A percentile compares a stretch with the other conserved stretches of the same genome.
Evolutionary conservation across 2,329 filamentous ascomycete species (phyloP).

Genomic region (Colletotrichum noveboracense): DNA sequence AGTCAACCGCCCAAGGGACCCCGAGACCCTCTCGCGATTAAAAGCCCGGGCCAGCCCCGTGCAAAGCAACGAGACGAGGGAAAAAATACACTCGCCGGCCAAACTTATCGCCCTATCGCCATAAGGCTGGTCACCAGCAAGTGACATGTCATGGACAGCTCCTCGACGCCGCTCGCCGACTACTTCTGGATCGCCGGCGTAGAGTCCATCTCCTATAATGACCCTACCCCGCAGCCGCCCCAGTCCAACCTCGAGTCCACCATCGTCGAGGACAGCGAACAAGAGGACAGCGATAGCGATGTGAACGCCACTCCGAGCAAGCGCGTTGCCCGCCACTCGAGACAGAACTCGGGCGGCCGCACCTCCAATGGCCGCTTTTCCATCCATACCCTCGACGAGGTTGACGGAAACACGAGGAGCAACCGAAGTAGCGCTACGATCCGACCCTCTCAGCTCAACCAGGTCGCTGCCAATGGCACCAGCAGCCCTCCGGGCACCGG

Average conservation of each 20-base stretch:
- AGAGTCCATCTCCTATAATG: constrained; percentile 70
- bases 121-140: constrained; percentile 23
- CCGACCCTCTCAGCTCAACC: constrained; percentile 43
- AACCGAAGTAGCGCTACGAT: constrained; percentile 73
- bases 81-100: constrained; percentile 17
- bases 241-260: constrained; percentile 57
- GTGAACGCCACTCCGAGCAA: constrained; percentile 32
- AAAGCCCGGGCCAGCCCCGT: constrained; percentile 20
- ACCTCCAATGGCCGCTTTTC: constrained; percentile 62
- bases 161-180: constrained; percentile 71
- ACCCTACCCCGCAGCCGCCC: constrained; percentile 45
- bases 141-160: constrained; percentile 62
- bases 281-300: constrained; percentile 44
- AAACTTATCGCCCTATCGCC: constrained; percentile 17
- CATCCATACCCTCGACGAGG: constrained; percentile 62
- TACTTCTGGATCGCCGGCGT: constrained; percentile 80
- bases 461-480: constrained; percentile 20
- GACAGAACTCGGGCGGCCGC: constrained; percentile 64
- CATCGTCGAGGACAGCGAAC: constrained; percentile 68
- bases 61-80: constrained; percentile 14
- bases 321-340: constrained; percentile 60
- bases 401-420: constrained; percentile 63
- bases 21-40: constrained; percentile 21
- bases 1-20: constrained; percentile 19
- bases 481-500: constrained; percentile 26